These are phyloP conservation scores for Epichloe aotearoae DNA, from an alignment of 2,329 filamentous ascomycete species.

Conservation along the genomic window DNA sequence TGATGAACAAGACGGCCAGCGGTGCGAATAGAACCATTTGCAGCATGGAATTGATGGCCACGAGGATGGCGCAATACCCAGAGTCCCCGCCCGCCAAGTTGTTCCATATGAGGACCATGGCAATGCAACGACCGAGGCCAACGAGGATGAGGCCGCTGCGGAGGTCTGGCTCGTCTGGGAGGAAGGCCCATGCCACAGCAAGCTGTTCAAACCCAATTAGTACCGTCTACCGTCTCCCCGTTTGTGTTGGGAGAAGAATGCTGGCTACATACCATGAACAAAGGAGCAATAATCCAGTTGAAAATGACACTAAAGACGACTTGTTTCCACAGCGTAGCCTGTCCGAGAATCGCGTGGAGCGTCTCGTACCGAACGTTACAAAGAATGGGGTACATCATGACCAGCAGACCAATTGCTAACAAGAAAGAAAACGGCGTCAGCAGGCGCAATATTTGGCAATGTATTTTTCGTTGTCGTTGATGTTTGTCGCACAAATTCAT, in stretches of 20 bases:
- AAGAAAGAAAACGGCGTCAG: too few species aligned
- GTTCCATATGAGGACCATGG: conserved; percentile 74
- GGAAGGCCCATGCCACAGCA: conserved; percentile 53
- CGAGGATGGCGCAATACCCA: conserved; percentile 74
- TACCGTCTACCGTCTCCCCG: background rate
- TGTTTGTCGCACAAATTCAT: too few species aligned
- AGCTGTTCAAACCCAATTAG: conserved; percentile 28
- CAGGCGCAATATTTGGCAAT: too few species aligned
- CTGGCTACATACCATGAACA: conserved; percentile 54
- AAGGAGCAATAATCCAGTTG: conserved; percentile 74
- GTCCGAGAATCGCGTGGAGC: conserved; percentile 51
- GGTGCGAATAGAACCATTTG: conserved; percentile 65
- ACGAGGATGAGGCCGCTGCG: conserved; percentile 66
- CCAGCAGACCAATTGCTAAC: conserved; percentile 60
- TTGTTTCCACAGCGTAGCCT: conserved; percentile 59
- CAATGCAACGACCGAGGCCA: conserved; percentile 73
- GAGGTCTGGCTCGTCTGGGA: conserved; percentile 44
- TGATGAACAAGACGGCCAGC: conserved; percentile 55
- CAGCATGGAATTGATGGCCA: conserved; percentile 61
- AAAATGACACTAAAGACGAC: conserved; percentile 62
- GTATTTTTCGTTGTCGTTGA: too few species aligned
- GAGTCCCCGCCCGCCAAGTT: conserved; percentile 54
- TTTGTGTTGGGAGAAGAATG: background rate
- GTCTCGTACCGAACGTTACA: conserved; percentile 75
- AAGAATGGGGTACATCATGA: conserved; percentile 92